Evolutionary conservation across 2,329 filamentous ascomycete genomes (phyloP).

Genomic region (Paracoccidioides brasiliensis): DNA sequence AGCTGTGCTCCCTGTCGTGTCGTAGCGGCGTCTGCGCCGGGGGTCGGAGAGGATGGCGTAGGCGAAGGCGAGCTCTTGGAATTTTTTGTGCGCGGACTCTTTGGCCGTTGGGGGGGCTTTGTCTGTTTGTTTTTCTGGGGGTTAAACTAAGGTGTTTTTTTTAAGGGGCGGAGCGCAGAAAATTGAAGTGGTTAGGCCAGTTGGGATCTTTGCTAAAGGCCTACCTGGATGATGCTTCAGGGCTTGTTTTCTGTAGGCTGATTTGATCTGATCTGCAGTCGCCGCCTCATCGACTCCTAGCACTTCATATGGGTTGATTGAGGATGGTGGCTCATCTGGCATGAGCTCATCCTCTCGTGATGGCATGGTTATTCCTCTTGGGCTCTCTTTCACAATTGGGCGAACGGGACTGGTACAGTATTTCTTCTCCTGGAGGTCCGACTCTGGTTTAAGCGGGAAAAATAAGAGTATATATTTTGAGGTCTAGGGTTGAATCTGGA

Average conservation of each 20-base stretch:
- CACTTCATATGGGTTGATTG: slow-evolving; percentile 65
- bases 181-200: too few relatives aligned
- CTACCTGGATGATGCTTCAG: slow-evolving; percentile 75
- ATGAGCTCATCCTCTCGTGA: slow-evolving; percentile 37
- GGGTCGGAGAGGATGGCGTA: slow-evolving; percentile 85
- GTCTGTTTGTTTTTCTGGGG: slow-evolving; percentile 39
- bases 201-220: background rate
- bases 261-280: slow-evolving; percentile 68
- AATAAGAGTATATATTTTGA: too few relatives aligned
- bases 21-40: slow-evolving; percentile 69
- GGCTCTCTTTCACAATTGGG: background rate
- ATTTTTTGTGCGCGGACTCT: slow-evolving; percentile 60
- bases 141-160: background rate
- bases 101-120: slow-evolving; percentile 60
- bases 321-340: slow-evolving; percentile 50
- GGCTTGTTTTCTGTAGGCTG: slow-evolving; percentile 81
- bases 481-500: too few relatives aligned
- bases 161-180: background rate
- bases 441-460: too few relatives aligned
- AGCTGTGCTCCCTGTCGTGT: slow-evolving; percentile 76
- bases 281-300: slow-evolving; percentile 59
- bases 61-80: slow-evolving; percentile 85
- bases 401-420: background rate
- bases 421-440: too few relatives aligned
- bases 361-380: slow-evolving; percentile 1